Conservation (phyloP, 306 rosid genomes). For the Vigna angularis region DNA sequence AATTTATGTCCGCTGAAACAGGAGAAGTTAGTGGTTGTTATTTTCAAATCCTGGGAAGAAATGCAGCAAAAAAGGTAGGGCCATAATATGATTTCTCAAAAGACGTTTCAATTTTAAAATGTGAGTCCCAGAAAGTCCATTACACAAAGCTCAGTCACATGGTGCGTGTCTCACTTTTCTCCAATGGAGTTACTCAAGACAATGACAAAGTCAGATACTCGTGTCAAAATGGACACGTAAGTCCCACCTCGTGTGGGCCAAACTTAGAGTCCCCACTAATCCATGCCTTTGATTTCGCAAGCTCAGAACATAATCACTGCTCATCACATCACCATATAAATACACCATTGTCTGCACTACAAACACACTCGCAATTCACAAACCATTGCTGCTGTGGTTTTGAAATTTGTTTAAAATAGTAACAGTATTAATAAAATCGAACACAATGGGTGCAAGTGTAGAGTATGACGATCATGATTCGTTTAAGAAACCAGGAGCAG, state of each 20-base stretch:
- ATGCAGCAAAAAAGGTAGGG: background rate
- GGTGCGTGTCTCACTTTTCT: conserved; percentile 26
- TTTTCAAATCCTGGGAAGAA: conserved; percentile 31
- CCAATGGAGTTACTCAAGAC: background rate
- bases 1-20: conserved; percentile 34
- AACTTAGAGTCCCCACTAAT: conserved; percentile 45
- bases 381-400: background rate
- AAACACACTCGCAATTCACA: background rate
- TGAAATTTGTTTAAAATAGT: background rate
- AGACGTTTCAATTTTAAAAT: conserved; percentile 31
- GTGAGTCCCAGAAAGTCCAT: conserved; percentile 23
- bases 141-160: conserved; percentile 36
- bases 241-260: conserved; percentile 31
- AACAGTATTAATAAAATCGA: background rate
- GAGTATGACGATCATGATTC: conserved; percentile 54
- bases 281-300: conserved; percentile 82
- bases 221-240: conserved; percentile 37
- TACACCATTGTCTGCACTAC: background rate
- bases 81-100: conserved; percentile 39
- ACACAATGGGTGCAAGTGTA: background rate
- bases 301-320: background rate
- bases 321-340: conserved; percentile 28
- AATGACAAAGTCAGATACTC: conserved; percentile 40
- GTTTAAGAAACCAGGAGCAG: conserved; percentile 71
- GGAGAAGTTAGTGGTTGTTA: conserved; percentile 30